A percentile compares a stretch with the other conserved stretches of the same genome.
phyloP scores from a whole-genome alignment of 2,329 filamentous ascomycete genomes.

The Claviceps maximensis region DNA sequence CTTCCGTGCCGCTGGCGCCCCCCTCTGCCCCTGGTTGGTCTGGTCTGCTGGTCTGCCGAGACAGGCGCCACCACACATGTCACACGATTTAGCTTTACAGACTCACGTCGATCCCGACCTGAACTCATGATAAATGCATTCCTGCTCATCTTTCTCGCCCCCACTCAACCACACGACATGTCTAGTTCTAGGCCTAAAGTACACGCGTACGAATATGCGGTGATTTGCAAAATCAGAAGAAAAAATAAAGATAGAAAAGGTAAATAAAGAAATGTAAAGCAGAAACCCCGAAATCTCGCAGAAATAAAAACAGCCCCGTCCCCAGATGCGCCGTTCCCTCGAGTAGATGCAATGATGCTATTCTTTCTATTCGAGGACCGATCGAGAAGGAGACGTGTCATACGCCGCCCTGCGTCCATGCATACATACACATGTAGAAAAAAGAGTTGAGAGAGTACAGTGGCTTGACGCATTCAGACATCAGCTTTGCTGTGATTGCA shows the following conservation, averaged over 20 bases:
- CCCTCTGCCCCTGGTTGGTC: too few relatives aligned
- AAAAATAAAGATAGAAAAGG: not conserved
- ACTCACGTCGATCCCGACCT: too few relatives aligned
- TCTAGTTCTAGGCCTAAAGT: slow-evolving; percentile 3
- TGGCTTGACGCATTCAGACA: not conserved
- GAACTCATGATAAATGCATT: not conserved
- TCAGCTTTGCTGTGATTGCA: not conserved
- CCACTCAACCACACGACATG: not conserved
- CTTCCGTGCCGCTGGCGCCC: too few relatives aligned
- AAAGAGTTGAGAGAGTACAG: slow-evolving; percentile 5
- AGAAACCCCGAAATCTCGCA: not conserved
- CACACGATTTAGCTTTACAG: too few relatives aligned
- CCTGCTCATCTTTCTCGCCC: not conserved
- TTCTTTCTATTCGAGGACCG: not conserved
- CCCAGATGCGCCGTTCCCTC: not conserved
- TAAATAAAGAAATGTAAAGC: not conserved
- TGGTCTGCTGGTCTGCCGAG: too few relatives aligned
- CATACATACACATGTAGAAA: not conserved
- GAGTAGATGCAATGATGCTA: not conserved
- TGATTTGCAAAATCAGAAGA: not conserved
- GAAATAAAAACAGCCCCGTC: not conserved
- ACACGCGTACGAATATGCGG: not conserved
- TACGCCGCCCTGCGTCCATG: not conserved
- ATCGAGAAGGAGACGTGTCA: not conserved
- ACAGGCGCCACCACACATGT: too few relatives aligned